Percentiles rank a stretch among this genome's conserved stretches.
Evolutionary conservation across 164 flowering plant genomes (phyloP).

Genomic region (Euptelea pleiosperma): DNA sequence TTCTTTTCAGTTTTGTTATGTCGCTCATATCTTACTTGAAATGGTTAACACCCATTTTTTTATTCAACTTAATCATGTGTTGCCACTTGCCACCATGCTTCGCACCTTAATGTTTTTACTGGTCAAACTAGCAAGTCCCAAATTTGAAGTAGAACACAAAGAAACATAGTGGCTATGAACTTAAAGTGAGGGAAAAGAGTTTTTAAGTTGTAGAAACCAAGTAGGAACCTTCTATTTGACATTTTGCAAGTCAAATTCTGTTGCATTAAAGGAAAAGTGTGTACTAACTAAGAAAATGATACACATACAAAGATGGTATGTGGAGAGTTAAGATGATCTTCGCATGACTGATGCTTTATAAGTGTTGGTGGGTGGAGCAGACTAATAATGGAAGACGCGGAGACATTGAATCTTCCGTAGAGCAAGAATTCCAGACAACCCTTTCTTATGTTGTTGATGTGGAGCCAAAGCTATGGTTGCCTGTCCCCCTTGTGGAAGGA

Average conservation of each 20-base stretch:
- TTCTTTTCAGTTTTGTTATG: background rate
- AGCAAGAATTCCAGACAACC: constrained; percentile 35
- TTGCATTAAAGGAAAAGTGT: too few relatives aligned
- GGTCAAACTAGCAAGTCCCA: background rate
- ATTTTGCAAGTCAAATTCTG: too few relatives aligned
- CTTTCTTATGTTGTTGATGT: constrained; percentile 66
- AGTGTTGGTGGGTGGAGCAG: constrained; percentile 21
- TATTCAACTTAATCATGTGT: background rate
- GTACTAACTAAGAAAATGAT: too few relatives aligned
- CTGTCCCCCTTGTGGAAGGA: constrained; percentile 73
- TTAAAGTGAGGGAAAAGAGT: background rate
- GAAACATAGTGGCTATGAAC: background rate
- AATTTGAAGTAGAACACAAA: background rate
- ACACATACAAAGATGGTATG: too few relatives aligned
- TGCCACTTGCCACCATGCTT: background rate
- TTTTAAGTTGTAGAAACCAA: background rate
- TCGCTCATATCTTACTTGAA: constrained; percentile 1
- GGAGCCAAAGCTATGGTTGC: constrained; percentile 75
- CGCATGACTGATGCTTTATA: background rate
- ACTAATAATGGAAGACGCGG: constrained; percentile 12
- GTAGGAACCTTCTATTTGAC: too few relatives aligned
- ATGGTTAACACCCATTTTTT: background rate
- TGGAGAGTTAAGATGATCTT: background rate
- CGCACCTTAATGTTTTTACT: background rate
- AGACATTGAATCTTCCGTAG: constrained; percentile 17